Evolutionary conservation across 1,284 basidiomycete species (phyloP).

Genomic region (Lentinula novae-zelandiae): DNA sequence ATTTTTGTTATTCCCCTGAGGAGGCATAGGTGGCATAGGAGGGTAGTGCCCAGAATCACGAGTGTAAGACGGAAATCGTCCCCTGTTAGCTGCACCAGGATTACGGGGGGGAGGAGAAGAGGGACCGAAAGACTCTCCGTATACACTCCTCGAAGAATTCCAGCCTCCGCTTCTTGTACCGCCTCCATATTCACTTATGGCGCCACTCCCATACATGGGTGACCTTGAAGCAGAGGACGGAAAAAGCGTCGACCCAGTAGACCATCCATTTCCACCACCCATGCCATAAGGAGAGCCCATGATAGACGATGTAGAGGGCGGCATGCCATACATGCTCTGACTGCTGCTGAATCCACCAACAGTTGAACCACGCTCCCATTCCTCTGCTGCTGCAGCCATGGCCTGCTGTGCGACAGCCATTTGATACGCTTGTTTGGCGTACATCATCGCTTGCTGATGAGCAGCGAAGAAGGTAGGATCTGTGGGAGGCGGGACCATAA

Average conservation of each 20-base stretch:
- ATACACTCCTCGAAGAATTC: slow-evolving; percentile 60
- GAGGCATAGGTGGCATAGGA: slow-evolving; percentile 32
- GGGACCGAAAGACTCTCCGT: slow-evolving; percentile 61
- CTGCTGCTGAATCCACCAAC: slow-evolving; percentile 37
- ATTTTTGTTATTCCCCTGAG: slow-evolving; percentile 17
- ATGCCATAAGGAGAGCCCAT: slow-evolving; percentile 30
- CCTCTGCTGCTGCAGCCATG: slow-evolving; percentile 75
- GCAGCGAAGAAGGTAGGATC: slow-evolving; percentile 63
- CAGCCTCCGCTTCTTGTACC: slow-evolving; percentile 38
- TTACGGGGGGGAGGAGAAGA: not conserved
- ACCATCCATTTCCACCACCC: slow-evolving; percentile 43
- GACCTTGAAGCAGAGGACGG: slow-evolving; percentile 43
- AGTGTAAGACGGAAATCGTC: slow-evolving; percentile 17
- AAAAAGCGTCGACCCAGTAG: slow-evolving; percentile 34
- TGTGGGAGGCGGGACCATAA: slow-evolving; percentile 43
- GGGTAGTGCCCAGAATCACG: slow-evolving; percentile 34
- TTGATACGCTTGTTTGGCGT: slow-evolving; percentile 82
- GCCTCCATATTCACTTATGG: slow-evolving; percentile 49
- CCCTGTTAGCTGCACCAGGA: slow-evolving; percentile 17
- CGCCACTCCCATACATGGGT: slow-evolving; percentile 46
- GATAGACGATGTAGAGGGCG: slow-evolving; percentile 21
- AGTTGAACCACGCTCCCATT: slow-evolving; percentile 78
- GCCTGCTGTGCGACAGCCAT: slow-evolving; percentile 83
- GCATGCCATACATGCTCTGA: slow-evolving; percentile 34
- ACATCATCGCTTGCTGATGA: slow-evolving; percentile 78